Evolutionary conservation across 2,329 filamentous ascomycete genomes (phyloP).

Genomic region (Xylariales sp.): DNA sequence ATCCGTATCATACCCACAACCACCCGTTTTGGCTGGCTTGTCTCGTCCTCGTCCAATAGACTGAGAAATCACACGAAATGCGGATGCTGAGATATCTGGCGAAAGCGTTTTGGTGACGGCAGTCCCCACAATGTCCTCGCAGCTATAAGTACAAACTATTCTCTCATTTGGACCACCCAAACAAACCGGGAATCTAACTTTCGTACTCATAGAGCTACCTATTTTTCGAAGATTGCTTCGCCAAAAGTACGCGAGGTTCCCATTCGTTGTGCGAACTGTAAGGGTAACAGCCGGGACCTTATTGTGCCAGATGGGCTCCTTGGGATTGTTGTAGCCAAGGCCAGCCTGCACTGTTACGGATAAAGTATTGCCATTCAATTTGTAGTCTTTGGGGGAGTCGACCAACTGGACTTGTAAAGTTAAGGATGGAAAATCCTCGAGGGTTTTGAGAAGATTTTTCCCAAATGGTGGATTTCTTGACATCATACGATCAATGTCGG

Average conservation of each 20-base stretch:
- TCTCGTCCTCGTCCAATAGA: neutral
- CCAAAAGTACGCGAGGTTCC: constrained; percentile 66
- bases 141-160: constrained; percentile 69
- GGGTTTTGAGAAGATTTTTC: constrained; percentile 57
- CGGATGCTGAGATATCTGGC: constrained; percentile 25
- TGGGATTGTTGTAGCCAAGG: constrained; percentile 68
- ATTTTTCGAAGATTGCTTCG: constrained; percentile 60
- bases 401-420: constrained; percentile 33
- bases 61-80: constrained; percentile 16
- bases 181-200: constrained; percentile 55
- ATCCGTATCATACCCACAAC: constrained; percentile 15
- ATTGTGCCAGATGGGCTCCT: constrained; percentile 58
- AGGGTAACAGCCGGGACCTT: constrained; percentile 67
- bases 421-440: constrained; percentile 66
- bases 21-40: neutral
- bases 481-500: constrained; percentile 71
- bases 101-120: constrained; percentile 24
- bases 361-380: constrained; percentile 37
- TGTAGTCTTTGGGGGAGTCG: neutral
- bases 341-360: constrained; percentile 61
- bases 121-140: constrained; percentile 75
- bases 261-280: constrained; percentile 67
- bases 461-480: constrained; percentile 83
- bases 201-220: constrained; percentile 49
- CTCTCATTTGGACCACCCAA: constrained; percentile 50